phyloP scores from a whole-genome alignment of 2,329 filamentous ascomycete genomes.

The Sporothrix humicola region DNA sequence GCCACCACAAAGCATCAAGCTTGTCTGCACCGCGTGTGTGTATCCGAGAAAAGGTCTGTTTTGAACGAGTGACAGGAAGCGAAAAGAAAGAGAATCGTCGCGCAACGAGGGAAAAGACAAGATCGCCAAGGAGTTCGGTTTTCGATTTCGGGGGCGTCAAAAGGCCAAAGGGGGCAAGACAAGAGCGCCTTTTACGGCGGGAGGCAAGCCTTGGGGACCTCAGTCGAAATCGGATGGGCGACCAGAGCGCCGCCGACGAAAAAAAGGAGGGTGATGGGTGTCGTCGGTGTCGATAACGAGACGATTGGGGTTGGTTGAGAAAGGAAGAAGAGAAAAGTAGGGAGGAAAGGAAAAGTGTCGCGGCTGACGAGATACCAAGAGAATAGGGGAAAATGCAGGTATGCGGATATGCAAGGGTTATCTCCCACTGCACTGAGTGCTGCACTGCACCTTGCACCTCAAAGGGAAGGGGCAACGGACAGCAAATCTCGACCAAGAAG shows the following conservation, averaged over 20 bases:
- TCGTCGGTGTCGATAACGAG: conserved; percentile 13
- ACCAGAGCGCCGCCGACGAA: not conserved
- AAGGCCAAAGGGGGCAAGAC: not conserved
- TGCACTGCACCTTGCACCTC: not conserved
- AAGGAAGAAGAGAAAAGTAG: not conserved
- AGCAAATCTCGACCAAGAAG: not conserved
- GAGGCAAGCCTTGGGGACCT: conserved; percentile 3
- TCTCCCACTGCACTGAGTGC: not conserved
- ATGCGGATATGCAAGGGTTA: conserved; percentile 24
- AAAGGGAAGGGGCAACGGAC: conserved; percentile 9
- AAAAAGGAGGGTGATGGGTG: not conserved
- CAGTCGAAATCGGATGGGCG: conserved; percentile 1
- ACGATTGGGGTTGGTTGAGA: not conserved
- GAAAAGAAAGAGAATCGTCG: not conserved
- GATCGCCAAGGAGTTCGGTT: not conserved
- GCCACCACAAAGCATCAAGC: conserved; percentile 7
- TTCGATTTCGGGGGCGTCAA: not conserved
- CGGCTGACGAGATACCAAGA: conserved; percentile 7
- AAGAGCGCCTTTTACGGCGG: conserved; percentile 9
- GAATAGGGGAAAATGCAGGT: conserved; percentile 28
- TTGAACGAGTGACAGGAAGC: conserved; percentile 15
- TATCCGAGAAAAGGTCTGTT: not conserved
- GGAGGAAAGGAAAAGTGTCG: conserved; percentile 19
- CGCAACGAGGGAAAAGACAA: not conserved
- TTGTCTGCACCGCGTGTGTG: not conserved